Evolutionary conservation across 345 rosid species (phyloP).

Genomic region (Carallia brachiata): DNA sequence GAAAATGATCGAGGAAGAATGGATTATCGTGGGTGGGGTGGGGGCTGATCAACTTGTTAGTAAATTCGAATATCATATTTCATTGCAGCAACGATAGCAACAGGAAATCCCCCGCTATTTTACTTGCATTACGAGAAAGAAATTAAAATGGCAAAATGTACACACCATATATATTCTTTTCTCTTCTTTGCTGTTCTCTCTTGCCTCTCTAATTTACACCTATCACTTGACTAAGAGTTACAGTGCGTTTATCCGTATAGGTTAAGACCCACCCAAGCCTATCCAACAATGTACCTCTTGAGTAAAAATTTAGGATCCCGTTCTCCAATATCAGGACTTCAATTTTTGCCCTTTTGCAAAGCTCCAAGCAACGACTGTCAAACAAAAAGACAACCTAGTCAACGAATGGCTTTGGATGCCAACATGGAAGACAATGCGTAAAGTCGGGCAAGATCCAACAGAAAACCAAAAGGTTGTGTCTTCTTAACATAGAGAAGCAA

Average conservation of each 20-base stretch:
- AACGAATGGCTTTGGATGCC: neutral
- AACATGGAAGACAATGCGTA: neutral
- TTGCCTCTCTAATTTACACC: slow-evolving; percentile 7
- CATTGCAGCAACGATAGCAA: too few relatives aligned
- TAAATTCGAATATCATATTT: too few relatives aligned
- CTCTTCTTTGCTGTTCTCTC: neutral
- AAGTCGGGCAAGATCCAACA: neutral
- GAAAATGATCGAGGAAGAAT: too few relatives aligned
- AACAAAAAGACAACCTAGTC: neutral
- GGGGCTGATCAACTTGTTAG: too few relatives aligned
- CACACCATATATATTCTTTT: neutral
- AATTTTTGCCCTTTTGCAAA: slow-evolving; percentile 10
- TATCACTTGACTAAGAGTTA: neutral
- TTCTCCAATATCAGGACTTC: neutral
- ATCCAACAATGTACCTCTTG: slow-evolving; percentile 1
- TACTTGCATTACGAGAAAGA: neutral
- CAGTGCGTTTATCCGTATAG: slow-evolving; percentile 11
- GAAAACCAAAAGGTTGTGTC: neutral
- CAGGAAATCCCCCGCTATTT: too few relatives aligned
- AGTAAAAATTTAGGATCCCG: neutral
- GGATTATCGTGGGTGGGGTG: too few relatives aligned
- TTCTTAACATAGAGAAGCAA: neutral
- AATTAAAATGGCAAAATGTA: neutral
- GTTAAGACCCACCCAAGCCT: slow-evolving; percentile 9
- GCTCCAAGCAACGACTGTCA: slow-evolving; percentile 39